phyloP scores from a whole-genome alignment of 2,329 filamentous ascomycete genomes.

The Sarocladium strictum region DNA sequence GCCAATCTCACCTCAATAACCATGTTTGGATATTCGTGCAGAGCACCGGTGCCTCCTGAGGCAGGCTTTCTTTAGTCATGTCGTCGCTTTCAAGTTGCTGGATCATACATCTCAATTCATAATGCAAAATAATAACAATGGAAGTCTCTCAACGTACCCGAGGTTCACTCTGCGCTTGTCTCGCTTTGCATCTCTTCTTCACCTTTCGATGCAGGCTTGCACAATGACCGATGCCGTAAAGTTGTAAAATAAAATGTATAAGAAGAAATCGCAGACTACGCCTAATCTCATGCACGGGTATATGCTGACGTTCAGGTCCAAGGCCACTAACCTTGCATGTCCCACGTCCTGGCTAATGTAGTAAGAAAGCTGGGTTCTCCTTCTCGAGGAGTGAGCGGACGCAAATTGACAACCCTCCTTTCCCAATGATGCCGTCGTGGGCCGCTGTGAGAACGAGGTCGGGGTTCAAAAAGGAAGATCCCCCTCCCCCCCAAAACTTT shows the following conservation, averaged over 20 bases:
- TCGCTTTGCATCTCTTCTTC: too few species aligned
- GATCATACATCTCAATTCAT: too few species aligned
- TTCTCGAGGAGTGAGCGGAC: neutral
- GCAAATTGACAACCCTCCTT: neutral
- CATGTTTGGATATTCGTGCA: too few species aligned
- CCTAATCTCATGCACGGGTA: constrained; percentile 8
- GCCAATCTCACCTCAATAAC: neutral
- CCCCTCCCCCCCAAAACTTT: neutral
- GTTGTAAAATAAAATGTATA: neutral
- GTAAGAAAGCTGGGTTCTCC: neutral
- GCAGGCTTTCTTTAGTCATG: too few species aligned
- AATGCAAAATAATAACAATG: too few species aligned
- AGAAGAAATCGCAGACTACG: neutral
- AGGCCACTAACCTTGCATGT: neutral
- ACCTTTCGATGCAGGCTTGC: too few species aligned
- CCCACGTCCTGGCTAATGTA: neutral
- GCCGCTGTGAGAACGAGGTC: neutral
- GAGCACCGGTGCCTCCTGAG: too few species aligned
- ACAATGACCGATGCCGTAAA: neutral
- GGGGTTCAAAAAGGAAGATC: too few species aligned
- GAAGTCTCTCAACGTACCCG: too few species aligned
- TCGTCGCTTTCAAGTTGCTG: too few species aligned
- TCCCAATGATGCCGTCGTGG: neutral
- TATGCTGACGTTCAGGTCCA: neutral
- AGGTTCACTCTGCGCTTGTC: too few species aligned